Evolutionary conservation across 139 green algal species (phyloP), one percentile per base, ranked within the genome.

Genomic region (Trebouxia sp.): DNA sequence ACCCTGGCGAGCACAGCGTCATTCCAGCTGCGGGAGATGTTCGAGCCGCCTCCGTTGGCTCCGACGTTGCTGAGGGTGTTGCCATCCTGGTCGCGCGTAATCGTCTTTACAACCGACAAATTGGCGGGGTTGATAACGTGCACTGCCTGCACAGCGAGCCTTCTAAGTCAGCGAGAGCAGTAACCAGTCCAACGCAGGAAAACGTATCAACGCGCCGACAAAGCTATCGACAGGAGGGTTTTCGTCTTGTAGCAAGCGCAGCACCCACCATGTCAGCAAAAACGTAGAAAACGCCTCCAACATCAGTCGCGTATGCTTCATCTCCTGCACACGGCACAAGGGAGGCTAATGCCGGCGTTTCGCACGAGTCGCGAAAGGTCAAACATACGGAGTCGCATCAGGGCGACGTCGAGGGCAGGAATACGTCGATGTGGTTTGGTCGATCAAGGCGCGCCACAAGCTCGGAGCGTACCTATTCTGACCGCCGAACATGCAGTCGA

Each of bases 1-100:
- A 81, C 76, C 76, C 56, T 11, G 6, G 53, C 39, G 37, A 76
- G 51, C 0, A 69, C 39, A 17, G 47, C 55, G 28, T 82, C 77
- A 41, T 82, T 82, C 77, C 77, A 82, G 9, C 55, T 82, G 20
- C 39, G 53, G 4, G 55, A 65, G 41, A 75, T 75, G 39, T 82
- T 82, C 3, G 53, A 6, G 39, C 26, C 42, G 28, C 74, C 47
- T 5, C 74, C 74, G 20, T 45, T 32, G 43, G 74, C n/a, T 51
- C 45, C 74, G 11, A 41, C 58, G 32, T 55, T 75, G 41, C 32
- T 76, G 26, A 82, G 38, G 0, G 41, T 39, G n/a, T 37, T 51
- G 14, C 56, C 77, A 22, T 32, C 38, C 26, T 82, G 56, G 62
- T 82, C 56, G 17, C 11, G 24, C 0, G 28, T 76, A 41, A 82